Percentiles rank a stretch among this genome's conserved stretches.
Evolutionary conservation across 1,139 yeast species (phyloP).

Genomic region (Taphrina communis): DNA sequence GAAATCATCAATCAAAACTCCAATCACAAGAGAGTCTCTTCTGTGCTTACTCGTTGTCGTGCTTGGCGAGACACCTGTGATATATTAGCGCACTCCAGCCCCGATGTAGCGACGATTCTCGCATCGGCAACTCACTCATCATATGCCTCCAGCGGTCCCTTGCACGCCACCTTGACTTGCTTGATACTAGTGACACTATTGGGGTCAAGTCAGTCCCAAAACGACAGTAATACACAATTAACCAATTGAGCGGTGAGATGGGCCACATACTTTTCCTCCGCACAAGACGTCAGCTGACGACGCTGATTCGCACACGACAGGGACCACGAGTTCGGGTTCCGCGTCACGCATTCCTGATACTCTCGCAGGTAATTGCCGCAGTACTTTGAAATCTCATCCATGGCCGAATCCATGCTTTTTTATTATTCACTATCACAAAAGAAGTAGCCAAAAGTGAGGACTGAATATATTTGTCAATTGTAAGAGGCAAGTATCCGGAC

Average conservation of each 20-base stretch:
- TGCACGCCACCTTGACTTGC: conserved; percentile 33
- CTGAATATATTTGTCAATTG: too few species aligned
- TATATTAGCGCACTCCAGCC: too few species aligned
- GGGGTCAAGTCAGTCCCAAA: background rate
- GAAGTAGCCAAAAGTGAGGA: background rate
- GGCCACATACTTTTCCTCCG: conserved; percentile 29
- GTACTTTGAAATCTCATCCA: conserved; percentile 27
- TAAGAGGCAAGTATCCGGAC: too few species aligned
- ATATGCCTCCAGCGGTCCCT: conserved; percentile 19
- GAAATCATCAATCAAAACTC: background rate
- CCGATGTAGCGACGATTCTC: background rate
- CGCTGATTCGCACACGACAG: conserved; percentile 25
- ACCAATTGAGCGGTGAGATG: too few species aligned
- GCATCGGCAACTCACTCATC: conserved; percentile 20
- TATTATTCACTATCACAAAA: too few species aligned
- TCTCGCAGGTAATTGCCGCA: conserved; percentile 20
- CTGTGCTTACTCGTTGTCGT: conserved; percentile 13
- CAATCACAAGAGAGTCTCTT: too few species aligned
- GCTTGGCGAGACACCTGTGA: conserved; percentile 14
- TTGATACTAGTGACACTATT: conserved; percentile 34
- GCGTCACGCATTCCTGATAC: conserved; percentile 24
- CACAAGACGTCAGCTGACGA: conserved; percentile 36
- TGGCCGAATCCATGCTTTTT: conserved; percentile 29
- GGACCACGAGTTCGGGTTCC: conserved; percentile 31
- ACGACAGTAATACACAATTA: too few species aligned